A percentile compares a stretch with the other conserved stretches of the same genome.
These are phyloP conservation scores for Warburgia ugandensis DNA, from an alignment of 164 flowering plant species.

Conservation along the genomic window DNA sequence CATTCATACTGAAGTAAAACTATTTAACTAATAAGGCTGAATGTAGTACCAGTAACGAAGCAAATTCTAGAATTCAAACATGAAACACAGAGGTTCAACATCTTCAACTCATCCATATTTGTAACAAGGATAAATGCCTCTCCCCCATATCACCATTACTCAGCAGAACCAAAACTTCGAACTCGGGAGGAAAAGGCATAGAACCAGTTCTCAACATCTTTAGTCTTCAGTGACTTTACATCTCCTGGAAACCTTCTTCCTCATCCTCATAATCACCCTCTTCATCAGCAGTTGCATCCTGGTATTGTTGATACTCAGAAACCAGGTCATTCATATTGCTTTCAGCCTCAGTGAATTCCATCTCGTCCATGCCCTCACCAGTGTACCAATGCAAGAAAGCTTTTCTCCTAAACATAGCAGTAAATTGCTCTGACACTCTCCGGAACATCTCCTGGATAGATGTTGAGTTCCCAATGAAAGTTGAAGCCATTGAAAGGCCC, in stretches of 20 bases:
- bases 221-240: background rate
- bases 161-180: no score
- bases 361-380: conserved; percentile 67
- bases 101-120: no score
- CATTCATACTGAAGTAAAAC: no score
- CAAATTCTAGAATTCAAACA: no score
- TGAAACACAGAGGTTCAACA: no score
- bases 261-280: conserved; percentile 48
- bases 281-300: conserved; percentile 67
- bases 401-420: conserved; percentile 60
- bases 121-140: no score
- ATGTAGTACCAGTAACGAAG: no score
- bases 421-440: conserved; percentile 59
- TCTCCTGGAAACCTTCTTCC: conserved; percentile 21
- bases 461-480: conserved; percentile 52
- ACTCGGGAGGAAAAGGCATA: no score
- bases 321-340: conserved; percentile 66
- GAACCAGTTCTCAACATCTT: no score
- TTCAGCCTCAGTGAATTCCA: conserved; percentile 65
- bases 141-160: no score
- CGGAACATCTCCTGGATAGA: conserved; percentile 61
- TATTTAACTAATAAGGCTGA: no score
- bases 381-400: conserved; percentile 68
- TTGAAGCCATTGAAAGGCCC: conserved; percentile 42
- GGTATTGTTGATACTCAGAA: conserved; percentile 66